Percentiles rank a stretch among this genome's conserved stretches.
Conservation (phyloP, 1,139 yeast species). For the Sugiyamaella novakii region DNA sequence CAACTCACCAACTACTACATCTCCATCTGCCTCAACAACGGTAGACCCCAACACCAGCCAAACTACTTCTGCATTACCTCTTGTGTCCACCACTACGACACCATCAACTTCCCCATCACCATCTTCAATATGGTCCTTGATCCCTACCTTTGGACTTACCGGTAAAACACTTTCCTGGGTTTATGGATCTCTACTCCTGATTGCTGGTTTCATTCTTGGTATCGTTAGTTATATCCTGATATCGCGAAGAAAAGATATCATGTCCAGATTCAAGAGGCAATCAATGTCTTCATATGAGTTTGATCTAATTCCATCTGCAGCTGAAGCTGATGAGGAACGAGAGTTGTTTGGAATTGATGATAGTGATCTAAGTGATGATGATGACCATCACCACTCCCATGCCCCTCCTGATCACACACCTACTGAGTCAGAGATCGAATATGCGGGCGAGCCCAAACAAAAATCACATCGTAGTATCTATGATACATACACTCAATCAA, state of each 20-base stretch:
- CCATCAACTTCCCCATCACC: constrained; percentile 20
- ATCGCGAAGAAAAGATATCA: constrained; percentile 27
- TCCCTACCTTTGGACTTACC: constrained; percentile 43
- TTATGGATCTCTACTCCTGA: constrained; percentile 40
- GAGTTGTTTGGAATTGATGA: constrained; percentile 25
- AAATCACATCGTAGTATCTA: constrained; percentile 27
- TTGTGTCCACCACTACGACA: constrained; percentile 22
- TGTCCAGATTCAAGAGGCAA: constrained; percentile 24
- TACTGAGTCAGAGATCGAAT: constrained; percentile 6
- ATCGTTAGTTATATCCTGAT: constrained; percentile 35
- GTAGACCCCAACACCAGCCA: no score
- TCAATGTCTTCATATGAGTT: constrained; percentile 36
- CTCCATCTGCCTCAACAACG: constrained; percentile 10
- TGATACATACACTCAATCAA: constrained; percentile 22
- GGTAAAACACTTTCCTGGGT: constrained; percentile 40
- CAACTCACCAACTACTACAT: background rate
- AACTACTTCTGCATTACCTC: no score
- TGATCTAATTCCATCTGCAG: constrained; percentile 36
- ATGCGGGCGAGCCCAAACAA: constrained; percentile 8
- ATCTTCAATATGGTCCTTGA: constrained; percentile 28
- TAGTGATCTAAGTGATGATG: constrained; percentile 17
- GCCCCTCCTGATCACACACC: constrained; percentile 3
- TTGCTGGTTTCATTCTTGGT: constrained; percentile 38
- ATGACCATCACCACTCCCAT: constrained; percentile 13
- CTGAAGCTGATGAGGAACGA: constrained; percentile 31